A percentile compares a stretch with the other conserved stretches of the same genome.
phyloP scores from a whole-genome alignment of 768 basidiomycete genomes.

The Trametes sanguinea region DNA sequence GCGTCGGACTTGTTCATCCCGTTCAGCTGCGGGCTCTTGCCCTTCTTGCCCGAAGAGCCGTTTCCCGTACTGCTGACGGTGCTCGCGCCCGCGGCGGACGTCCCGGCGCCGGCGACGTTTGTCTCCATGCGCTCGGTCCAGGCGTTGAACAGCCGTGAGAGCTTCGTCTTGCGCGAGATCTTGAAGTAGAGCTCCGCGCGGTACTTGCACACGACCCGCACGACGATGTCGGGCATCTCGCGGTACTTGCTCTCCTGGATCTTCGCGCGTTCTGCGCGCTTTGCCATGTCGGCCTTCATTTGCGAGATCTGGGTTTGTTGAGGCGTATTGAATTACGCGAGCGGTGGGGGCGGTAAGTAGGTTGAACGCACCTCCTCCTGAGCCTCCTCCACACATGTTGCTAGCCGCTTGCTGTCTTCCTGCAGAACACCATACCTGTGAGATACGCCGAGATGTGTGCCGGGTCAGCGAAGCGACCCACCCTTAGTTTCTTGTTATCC shows the following conservation, averaged over 20 bases:
- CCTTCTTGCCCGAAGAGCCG: constrained; percentile 40
- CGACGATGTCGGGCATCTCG: constrained; percentile 86
- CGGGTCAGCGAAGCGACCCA: constrained; percentile 41
- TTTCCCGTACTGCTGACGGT: constrained; percentile 38
- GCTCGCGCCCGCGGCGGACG: constrained; percentile 4
- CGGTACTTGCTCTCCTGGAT: constrained; percentile 79
- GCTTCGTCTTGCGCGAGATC: constrained; percentile 86
- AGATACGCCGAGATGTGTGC: constrained; percentile 47
- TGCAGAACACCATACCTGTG: constrained; percentile 33
- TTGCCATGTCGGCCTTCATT: constrained; percentile 82
- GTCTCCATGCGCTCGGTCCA: constrained; percentile 89
- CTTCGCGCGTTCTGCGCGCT: constrained; percentile 77
- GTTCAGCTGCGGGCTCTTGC: constrained; percentile 44
- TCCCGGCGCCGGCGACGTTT: constrained; percentile 8
- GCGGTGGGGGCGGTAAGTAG: not conserved
- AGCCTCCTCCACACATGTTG: constrained; percentile 81
- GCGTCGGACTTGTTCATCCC: constrained; percentile 54
- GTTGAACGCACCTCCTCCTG: constrained; percentile 68
- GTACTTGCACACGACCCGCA: constrained; percentile 87
- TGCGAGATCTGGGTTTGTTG: constrained; percentile 56
- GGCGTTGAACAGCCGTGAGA: constrained; percentile 79
- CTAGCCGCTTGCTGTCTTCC: constrained; percentile 85
- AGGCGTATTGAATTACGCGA: not conserved
- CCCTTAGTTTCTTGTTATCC: constrained; percentile 89
- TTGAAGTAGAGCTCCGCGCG: constrained; percentile 92